phyloP scores from a whole-genome alignment of 2,329 filamentous ascomycete genomes.

The Fusarium nurragi region DNA sequence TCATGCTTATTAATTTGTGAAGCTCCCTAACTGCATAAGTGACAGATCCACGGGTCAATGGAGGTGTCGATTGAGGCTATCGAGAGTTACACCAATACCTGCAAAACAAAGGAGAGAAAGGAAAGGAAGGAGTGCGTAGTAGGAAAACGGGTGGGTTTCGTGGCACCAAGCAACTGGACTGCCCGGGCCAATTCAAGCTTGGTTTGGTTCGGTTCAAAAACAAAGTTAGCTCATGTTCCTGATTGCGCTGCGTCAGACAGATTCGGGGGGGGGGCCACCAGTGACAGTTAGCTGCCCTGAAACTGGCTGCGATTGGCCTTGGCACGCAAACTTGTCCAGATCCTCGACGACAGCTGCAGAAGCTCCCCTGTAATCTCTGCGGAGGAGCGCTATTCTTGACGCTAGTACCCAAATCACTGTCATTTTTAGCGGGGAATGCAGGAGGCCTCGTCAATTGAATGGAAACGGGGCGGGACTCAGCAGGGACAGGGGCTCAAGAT shows the following conservation, averaged over 20 bases:
- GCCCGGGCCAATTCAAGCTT: constrained; percentile 25
- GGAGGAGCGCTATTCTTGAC: constrained; percentile 14
- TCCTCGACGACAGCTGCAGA: constrained; percentile 34
- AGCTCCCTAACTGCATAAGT: constrained; percentile 3
- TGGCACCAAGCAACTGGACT: constrained; percentile 30
- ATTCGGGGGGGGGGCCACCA: constrained; percentile 9
- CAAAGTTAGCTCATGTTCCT: constrained; percentile 23
- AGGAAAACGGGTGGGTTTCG: constrained; percentile 20
- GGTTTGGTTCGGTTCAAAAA: constrained; percentile 19
- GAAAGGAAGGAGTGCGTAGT: constrained; percentile 15
- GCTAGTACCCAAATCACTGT: constrained; percentile 7
- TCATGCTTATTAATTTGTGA: constrained; percentile 31
- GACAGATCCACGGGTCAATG: constrained; percentile 14
- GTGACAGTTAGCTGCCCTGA: constrained; percentile 33
- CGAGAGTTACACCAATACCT: constrained; percentile 14
- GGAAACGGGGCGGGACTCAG: constrained; percentile 14
- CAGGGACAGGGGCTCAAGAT: constrained; percentile 29
- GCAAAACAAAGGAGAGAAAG: constrained; percentile 23
- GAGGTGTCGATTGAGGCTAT: constrained; percentile 14
- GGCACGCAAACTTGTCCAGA: constrained; percentile 35
- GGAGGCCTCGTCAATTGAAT: constrained; percentile 36
- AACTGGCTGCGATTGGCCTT: constrained; percentile 38
- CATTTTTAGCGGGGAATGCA: constrained; percentile 19
- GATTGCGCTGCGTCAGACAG: constrained; percentile 15
- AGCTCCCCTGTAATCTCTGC: constrained; percentile 23